These are phyloP conservation scores for Desmodesmus armatus DNA, from an alignment of 139 green algal species.

Conservation along the genomic window DNA sequence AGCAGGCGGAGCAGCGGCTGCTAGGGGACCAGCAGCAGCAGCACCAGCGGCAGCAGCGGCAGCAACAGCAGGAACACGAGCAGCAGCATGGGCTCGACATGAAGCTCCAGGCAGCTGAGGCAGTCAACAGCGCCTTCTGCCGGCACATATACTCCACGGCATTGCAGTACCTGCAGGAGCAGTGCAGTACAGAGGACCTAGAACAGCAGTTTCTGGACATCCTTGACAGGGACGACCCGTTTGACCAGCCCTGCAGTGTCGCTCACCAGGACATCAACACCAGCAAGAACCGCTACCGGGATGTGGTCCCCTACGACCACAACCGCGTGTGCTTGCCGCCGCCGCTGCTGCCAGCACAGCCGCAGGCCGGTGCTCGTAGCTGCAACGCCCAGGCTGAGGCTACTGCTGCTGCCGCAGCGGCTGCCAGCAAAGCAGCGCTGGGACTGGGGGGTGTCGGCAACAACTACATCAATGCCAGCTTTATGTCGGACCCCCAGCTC, in stretches of 20 bases:
- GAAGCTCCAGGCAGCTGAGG: constrained; percentile 18
- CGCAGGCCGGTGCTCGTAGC: neutral
- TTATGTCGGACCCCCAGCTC: constrained; percentile 30
- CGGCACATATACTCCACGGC: constrained; percentile 32
- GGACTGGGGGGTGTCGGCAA: neutral
- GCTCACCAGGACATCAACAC: constrained; percentile 17
- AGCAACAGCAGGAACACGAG: no score
- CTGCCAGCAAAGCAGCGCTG: neutral
- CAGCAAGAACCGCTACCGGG: constrained; percentile 61
- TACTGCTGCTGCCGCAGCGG: neutral
- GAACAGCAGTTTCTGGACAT: constrained; percentile 26
- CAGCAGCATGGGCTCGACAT: neutral
- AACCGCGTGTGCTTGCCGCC: constrained; percentile 62
- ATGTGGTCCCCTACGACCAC: constrained; percentile 76
- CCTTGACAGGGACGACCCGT: constrained; percentile 18
- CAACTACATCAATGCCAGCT: constrained; percentile 61
- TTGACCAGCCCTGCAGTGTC: constrained; percentile 14
- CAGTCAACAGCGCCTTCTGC: constrained; percentile 2
- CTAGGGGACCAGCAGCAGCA: neutral
- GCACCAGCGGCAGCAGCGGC: no score
- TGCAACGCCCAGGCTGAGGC: neutral
- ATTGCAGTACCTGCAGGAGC: constrained; percentile 5
- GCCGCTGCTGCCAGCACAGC: constrained; percentile 26
- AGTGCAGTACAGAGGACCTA: neutral
- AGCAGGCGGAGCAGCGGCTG: neutral